Percentiles rank a stretch among this genome's conserved stretches.
Evolutionary conservation across 345 rosid genomes (phyloP).

Genomic region (Brassica cretica): DNA sequence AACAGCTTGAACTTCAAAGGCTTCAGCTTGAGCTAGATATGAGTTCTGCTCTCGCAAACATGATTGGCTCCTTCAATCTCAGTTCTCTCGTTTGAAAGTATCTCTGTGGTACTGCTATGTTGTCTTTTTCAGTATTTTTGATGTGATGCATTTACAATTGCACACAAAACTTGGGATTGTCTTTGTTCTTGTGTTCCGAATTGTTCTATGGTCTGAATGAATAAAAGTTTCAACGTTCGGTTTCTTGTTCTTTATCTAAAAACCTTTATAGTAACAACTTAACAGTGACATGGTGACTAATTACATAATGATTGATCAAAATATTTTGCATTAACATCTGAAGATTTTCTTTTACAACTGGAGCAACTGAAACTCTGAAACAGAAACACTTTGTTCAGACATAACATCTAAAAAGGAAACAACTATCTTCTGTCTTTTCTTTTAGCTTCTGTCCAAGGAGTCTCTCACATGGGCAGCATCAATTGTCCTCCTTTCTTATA

Average conservation of each 20-base stretch:
- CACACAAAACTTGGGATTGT: neutral
- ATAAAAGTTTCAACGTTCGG: neutral
- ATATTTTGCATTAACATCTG: constrained; percentile 23
- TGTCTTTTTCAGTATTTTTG: neutral
- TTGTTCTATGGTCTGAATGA: neutral
- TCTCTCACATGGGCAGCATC: constrained; percentile 12
- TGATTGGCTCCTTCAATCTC: constrained; percentile 43
- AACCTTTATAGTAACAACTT: neutral
- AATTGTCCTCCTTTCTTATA: neutral
- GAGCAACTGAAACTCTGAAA: constrained; percentile 27
- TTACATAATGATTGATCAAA: constrained; percentile 16
- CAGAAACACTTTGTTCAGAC: neutral
- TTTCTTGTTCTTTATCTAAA: neutral
- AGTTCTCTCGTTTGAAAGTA: constrained; percentile 38
- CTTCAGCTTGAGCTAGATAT: constrained; percentile 43
- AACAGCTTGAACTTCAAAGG: constrained; percentile 37
- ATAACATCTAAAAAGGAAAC: neutral
- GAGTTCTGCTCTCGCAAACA: constrained; percentile 42
- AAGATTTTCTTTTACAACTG: constrained; percentile 1
- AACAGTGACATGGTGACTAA: neutral
- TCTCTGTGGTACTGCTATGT: constrained; percentile 5
- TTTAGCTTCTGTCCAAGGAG: neutral
- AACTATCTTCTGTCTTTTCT: neutral
- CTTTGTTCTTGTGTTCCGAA: constrained; percentile 21
- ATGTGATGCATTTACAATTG: neutral